phyloP scores from a whole-genome alignment of 108 stramenopile species.

The Cyclotella cryptica region DNA sequence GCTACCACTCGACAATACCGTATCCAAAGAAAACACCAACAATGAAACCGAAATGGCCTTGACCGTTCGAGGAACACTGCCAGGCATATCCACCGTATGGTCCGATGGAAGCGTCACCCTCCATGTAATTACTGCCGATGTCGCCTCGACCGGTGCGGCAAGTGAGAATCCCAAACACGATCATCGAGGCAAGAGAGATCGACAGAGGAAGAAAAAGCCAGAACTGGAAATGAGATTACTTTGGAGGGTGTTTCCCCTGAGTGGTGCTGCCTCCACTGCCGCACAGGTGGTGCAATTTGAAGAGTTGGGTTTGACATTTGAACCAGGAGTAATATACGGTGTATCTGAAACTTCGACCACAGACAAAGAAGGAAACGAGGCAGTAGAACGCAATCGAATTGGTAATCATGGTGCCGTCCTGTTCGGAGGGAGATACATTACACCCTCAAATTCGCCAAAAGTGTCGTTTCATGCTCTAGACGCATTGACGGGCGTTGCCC shows the following conservation, averaged over 20 bases:
- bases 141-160: not conserved
- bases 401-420: constrained; percentile 51
- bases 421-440: constrained; percentile 48
- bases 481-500: constrained; percentile 62
- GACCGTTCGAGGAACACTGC: constrained; percentile 75
- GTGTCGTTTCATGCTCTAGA: constrained; percentile 70
- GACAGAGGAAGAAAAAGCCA: constrained; percentile 41
- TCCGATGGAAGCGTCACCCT: constrained; percentile 74
- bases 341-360: not conserved
- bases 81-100: constrained; percentile 76
- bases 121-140: constrained; percentile 66
- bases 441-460: constrained; percentile 28
- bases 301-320: constrained; percentile 50
- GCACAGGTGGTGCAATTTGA: constrained; percentile 33
- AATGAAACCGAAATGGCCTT: constrained; percentile 47
- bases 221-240: constrained; percentile 48
- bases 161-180: constrained; percentile 12
- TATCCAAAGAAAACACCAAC: constrained; percentile 25
- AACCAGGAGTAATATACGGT: constrained; percentile 45
- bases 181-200: constrained; percentile 45
- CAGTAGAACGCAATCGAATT: constrained; percentile 5
- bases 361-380: constrained; percentile 14
- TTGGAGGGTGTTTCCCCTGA: constrained; percentile 54
- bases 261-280: not conserved
- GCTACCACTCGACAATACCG: constrained; percentile 12